A percentile compares a stretch with the other conserved stretches of the same genome.
Evolutionary conservation across 192 early-diverging fungal species (phyloP).

Genomic region (Backusella psychrophila): DNA sequence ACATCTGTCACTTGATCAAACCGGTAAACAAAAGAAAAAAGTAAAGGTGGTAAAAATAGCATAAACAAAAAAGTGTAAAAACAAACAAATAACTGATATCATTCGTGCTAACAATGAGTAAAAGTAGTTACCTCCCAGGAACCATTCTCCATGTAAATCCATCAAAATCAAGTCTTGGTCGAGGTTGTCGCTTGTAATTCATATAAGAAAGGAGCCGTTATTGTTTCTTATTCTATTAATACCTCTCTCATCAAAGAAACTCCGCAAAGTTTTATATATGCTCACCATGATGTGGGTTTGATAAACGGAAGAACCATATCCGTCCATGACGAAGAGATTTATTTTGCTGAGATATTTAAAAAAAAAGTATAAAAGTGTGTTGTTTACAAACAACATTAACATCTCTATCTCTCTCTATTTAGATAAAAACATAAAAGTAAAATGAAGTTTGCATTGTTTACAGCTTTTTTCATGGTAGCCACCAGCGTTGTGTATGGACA

Average conservation of each 20-base stretch:
- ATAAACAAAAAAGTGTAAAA: not conserved
- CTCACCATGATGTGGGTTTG: not conserved
- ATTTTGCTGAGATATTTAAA: not conserved
- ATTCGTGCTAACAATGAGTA: not conserved
- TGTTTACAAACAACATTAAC: not conserved
- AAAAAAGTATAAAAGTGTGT: not conserved
- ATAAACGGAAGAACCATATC: slow-evolving; percentile 1
- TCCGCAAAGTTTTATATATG: not conserved
- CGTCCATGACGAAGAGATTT: not conserved
- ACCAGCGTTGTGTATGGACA: not conserved
- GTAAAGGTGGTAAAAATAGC: not conserved
- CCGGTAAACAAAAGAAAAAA: not conserved
- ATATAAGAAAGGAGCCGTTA: not conserved
- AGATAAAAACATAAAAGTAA: not conserved
- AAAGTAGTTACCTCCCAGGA: not conserved
- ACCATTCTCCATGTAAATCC: not conserved
- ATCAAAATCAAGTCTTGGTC: not conserved
- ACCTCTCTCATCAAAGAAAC: not conserved
- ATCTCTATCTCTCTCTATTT: not conserved
- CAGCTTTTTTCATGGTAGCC: not conserved
- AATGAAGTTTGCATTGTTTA: not conserved
- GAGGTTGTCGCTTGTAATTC: not conserved
- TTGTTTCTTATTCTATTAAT: not conserved
- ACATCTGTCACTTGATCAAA: not conserved
- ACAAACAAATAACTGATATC: not conserved